Evolutionary conservation across 176 grass and related monocot species (phyloP).

Genomic region (Puccinellia tenuiflora): DNA sequence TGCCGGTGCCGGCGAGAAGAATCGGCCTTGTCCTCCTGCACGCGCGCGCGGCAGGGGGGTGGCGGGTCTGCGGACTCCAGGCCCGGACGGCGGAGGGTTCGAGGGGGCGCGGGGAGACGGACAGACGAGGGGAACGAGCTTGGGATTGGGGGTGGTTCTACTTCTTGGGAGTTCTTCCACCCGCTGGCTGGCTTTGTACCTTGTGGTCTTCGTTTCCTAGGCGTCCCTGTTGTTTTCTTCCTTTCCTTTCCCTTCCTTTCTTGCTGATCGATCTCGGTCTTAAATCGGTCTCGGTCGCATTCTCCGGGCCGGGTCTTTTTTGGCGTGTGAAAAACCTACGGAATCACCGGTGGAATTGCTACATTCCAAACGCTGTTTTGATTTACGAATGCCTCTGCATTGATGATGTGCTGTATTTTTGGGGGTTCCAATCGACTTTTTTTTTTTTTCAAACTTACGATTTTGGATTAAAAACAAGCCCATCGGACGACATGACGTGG

Average conservation of each 20-base stretch:
- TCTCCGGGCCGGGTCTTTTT: background rate
- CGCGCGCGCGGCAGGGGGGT: too few relatives aligned
- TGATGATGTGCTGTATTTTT: background rate
- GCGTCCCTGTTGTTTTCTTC: background rate
- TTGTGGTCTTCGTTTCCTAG: constrained; percentile 16
- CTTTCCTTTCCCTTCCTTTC: background rate
- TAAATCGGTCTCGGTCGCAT: background rate
- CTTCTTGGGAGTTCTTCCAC: background rate
- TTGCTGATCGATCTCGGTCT: background rate
- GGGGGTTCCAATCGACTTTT: too few relatives aligned
- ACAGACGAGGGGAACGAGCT: background rate
- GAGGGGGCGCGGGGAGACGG: background rate
- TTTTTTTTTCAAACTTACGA: background rate
- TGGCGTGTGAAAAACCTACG: background rate
- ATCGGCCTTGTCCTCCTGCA: background rate
- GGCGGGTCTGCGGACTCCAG: too few relatives aligned
- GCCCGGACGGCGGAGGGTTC: constrained; percentile 18
- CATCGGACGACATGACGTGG: background rate
- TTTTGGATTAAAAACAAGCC: background rate
- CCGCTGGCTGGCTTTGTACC: background rate
- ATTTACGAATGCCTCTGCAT: background rate
- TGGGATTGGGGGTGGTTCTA: background rate
- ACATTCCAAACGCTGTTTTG: background rate
- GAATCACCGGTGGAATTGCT: background rate
- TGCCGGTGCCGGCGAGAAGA: background rate